Evolutionary conservation across 2,329 filamentous ascomycete species (phyloP), one percentile per base, ranked within the genome.

Genomic region (Keithomyces neogunnii): DNA sequence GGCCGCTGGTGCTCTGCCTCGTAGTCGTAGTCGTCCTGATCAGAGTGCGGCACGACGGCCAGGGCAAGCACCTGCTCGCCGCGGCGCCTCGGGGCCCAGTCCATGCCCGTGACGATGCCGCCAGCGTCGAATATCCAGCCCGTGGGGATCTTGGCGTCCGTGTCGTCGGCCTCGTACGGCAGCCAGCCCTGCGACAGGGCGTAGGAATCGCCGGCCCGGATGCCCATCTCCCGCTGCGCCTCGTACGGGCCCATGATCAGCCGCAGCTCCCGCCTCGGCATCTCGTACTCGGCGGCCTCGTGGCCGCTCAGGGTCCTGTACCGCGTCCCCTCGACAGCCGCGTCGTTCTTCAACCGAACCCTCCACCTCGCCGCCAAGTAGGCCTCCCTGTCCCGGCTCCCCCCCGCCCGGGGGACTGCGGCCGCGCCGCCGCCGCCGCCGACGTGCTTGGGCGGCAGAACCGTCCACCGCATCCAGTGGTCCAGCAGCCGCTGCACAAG

Each of bases 81-180:
- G 19, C 66, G 60, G 2, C 64, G 56, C 7, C 56, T 53, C 2
- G 74, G 73, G 1, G 73, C 75, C 80, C 80, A 83, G 45, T 71
- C 73, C 62, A 82, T 73, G 30, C 72, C 67, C 4, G 76, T 62
- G 4, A 78, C 72, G 11, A 80, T 69, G 47, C 79, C 78, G 9
- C 76, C 78, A 0, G 73, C 68, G 52, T 83, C 75, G 11, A 83
- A 59, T 56, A 81, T 65, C 76, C 76, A 81, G 3, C 76, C 77
- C 63, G 56, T 69, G 56, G 57, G 59, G 31, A 55, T 47, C n/a
- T 61, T 63, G 33, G 54, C 50, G 9, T 56, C 52, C 5, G 52
- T 47, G 2, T 57, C 48, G n/a, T 66, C 59, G 8, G 60, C 53
- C 4, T 62, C 56, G 26, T 65, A 55, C 0, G 66, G 63, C 7